Percentiles rank a stretch among this genome's conserved stretches.
phyloP scores from a whole-genome alignment of 768 basidiomycete genomes.

The Trametes elegans region DNA sequence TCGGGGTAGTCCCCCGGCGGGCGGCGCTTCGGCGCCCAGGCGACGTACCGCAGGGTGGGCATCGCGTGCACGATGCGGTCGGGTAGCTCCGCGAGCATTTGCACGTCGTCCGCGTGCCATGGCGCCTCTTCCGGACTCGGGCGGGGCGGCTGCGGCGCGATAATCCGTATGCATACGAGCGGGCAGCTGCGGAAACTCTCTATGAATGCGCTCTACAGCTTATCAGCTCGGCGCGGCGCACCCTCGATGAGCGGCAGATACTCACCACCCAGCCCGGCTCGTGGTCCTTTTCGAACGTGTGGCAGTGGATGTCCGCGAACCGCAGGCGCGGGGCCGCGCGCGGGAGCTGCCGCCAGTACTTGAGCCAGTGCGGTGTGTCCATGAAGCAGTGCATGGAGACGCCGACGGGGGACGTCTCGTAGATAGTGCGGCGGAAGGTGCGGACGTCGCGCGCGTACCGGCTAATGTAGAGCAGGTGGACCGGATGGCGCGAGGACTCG shows the following conservation, averaged over 20 bases:
- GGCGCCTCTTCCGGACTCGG: constrained; percentile 2
- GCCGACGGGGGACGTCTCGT: constrained; percentile 10
- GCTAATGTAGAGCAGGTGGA: constrained; percentile 10
- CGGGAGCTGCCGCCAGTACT: constrained; percentile 9
- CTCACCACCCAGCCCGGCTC: constrained; percentile 12
- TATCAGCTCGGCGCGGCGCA: not conserved
- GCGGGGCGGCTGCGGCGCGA: constrained; percentile 6
- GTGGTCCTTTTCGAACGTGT: constrained; percentile 7
- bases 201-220: not conserved
- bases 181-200: constrained; percentile 6
- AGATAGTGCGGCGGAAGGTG: constrained; percentile 6
- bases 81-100: constrained; percentile 9
- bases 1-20: not conserved
- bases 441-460: constrained; percentile 8
- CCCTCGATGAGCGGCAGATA: not conserved
- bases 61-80: constrained; percentile 6
- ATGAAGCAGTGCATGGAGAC: constrained; percentile 9
- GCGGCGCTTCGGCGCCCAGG: constrained; percentile 13
- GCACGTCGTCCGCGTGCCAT: constrained; percentile 11
- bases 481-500: not conserved
- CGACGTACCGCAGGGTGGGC: constrained; percentile 12
- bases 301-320: constrained; percentile 14
- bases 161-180: constrained; percentile 8
- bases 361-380: constrained; percentile 7
- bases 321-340: constrained; percentile 6